Percentiles rank a stretch among this genome's conserved stretches.
These are phyloP conservation scores for Colletotrichum graminicola DNA, from an alignment of 2,329 filamentous ascomycete species.

Conservation along the genomic window DNA sequence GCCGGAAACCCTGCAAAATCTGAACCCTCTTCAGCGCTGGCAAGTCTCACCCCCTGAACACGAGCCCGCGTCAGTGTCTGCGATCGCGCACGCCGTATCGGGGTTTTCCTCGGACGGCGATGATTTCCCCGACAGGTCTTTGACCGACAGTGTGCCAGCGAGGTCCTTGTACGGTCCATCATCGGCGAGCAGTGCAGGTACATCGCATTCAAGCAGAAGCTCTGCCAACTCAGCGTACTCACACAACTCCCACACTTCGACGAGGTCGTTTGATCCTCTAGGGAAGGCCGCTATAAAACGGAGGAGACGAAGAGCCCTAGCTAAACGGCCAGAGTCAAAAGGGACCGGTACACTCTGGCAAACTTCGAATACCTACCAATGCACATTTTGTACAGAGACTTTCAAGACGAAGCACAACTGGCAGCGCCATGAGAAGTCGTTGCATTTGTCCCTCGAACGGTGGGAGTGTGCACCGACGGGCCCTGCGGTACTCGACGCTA, in stretches of 20 bases:
- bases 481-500: conserved; percentile 48
- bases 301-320: conserved; percentile 16
- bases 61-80: conserved; percentile 44
- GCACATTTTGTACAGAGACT: conserved; percentile 61
- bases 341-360: conserved; percentile 19
- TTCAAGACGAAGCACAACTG: conserved; percentile 61
- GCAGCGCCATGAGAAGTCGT: conserved; percentile 64
- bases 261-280: conserved; percentile 6
- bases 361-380: conserved; percentile 50
- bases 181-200: conserved; percentile 43
- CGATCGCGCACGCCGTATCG: conserved; percentile 43
- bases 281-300: conserved; percentile 9
- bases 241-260: conserved; percentile 16
- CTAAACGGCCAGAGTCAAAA: conserved; percentile 9
- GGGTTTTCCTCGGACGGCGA: conserved; percentile 9
- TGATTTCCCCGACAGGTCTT: background rate
- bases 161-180: conserved; percentile 34
- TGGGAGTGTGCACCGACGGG: conserved; percentile 57
- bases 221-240: conserved; percentile 40
- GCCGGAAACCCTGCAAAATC: conserved; percentile 16
- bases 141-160: conserved; percentile 23
- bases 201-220: conserved; percentile 40
- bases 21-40: conserved; percentile 41
- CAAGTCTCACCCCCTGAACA: conserved; percentile 44
- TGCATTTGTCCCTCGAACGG: conserved; percentile 56